Base-by-base conservation (phyloP, 768 basidiomycete genomes). In the Russula sp. region DNA sequence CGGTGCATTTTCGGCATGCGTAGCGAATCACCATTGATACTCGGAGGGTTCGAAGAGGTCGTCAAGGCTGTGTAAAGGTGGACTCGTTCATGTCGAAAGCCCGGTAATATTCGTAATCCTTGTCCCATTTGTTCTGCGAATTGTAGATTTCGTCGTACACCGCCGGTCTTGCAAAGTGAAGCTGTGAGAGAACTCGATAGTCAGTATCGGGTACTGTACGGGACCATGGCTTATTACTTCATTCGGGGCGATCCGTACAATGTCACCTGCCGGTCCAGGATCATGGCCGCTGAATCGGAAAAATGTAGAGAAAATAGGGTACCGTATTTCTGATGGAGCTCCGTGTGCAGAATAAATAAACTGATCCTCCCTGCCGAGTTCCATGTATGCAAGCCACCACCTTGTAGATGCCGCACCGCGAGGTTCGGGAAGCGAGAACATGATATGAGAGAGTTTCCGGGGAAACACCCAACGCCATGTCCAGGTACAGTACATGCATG, bases 81-180 rank as follows among this genome's bases (percentile, higher is more conserved):
- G 78, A 77, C 26, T 71, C 70, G 24, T 72, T 69, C 20, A 72
- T 71, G 13, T 73, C 74, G 67, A 80, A 80, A 55, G 73, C 75
- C n/a, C 62, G 59, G 61, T 80, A 80, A 52, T 76, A 75, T 5
- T 48, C 48, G n/a, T 73, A 66, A 22, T 80, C 79, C 63, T 81
- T 81, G 24, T 73, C 72, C 63, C 79, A 75, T 42, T 71, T 73
- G 48, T 65, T 65, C n/a, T 65, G 64, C 2, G 28, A 13, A 24
- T 46, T 65, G 40, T 65, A 65, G 3, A 65, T 65, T 24, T 65
- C 64, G n/a, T 65, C 56, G 49, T 62, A 65, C 9, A 24, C 64
- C 4, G 28, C 28, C 14, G 59, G 64, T 28, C 50, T 40, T 8
- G 64, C 10, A 36, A 65, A 65, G 32, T 65, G 64, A 11, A 65